These are phyloP conservation scores for Geotrichum carabidarum DNA, from an alignment of 1,139 yeast genomes.

Conservation along the genomic window DNA sequence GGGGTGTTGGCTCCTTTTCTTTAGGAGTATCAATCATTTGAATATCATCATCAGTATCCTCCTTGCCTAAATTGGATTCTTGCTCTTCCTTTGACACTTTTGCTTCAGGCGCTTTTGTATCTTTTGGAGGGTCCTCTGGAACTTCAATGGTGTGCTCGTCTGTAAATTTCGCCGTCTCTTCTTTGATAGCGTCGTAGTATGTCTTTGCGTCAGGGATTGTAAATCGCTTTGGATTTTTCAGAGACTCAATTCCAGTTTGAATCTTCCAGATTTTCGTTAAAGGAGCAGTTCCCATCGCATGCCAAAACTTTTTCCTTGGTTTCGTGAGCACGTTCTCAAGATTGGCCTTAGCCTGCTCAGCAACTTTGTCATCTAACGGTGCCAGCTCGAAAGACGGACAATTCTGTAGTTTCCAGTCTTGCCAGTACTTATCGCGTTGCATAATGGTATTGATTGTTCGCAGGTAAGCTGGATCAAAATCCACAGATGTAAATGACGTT, in stretches of 20 bases:
- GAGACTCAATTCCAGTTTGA: constrained; percentile 29
- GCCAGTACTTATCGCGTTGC: constrained; percentile 35
- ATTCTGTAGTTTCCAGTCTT: constrained; percentile 35
- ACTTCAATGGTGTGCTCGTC: constrained; percentile 15
- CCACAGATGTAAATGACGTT: constrained; percentile 17
- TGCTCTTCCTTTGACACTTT: neutral
- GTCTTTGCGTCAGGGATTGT: constrained; percentile 25
- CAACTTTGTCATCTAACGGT: constrained; percentile 18
- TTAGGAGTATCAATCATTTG: neutral
- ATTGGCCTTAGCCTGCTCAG: constrained; percentile 17
- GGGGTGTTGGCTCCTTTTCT: neutral
- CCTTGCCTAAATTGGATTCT: neutral
- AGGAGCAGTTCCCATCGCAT: constrained; percentile 38
- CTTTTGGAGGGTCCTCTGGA: constrained; percentile 8
- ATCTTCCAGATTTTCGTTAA: constrained; percentile 34
- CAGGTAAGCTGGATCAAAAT: constrained; percentile 25
- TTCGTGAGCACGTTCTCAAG: constrained; percentile 21
- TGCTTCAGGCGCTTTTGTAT: constrained; percentile 8
- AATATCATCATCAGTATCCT: neutral
- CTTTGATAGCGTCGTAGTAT: constrained; percentile 23
- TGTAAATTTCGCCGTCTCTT: constrained; percentile 13
- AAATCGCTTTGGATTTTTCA: constrained; percentile 20
- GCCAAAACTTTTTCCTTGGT: constrained; percentile 31
- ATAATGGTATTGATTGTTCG: constrained; percentile 27
- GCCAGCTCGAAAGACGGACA: constrained; percentile 35